phyloP scores from a whole-genome alignment of 2,329 filamentous ascomycete species.

The Fusarium piperis region DNA sequence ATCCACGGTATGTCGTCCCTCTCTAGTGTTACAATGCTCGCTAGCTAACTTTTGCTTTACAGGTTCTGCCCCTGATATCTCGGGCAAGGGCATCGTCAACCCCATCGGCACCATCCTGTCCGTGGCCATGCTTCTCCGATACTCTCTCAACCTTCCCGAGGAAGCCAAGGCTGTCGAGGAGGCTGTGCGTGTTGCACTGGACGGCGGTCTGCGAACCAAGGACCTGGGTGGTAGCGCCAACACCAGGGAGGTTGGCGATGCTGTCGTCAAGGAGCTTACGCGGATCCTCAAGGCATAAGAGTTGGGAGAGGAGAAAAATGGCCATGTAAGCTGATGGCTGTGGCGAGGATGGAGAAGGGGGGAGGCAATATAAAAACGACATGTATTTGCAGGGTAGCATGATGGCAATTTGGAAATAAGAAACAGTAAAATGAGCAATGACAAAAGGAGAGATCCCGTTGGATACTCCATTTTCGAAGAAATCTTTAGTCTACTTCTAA shows the following conservation, averaged over 20 bases:
- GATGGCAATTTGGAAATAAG: background rate
- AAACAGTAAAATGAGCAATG: background rate
- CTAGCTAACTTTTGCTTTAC: background rate
- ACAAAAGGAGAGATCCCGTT: background rate
- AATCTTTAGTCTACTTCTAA: background rate
- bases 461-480: background rate
- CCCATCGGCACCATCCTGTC: slow-evolving; percentile 92
- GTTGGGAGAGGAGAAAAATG: background rate
- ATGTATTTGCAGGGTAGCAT: background rate
- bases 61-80: slow-evolving; percentile 69
- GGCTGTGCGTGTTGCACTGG: slow-evolving; percentile 82
- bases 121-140: slow-evolving; percentile 94
- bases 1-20: slow-evolving; percentile 78
- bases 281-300: slow-evolving; percentile 65
- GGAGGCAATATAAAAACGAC: background rate
- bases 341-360: background rate
- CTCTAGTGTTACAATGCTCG: background rate
- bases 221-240: slow-evolving; percentile 83
- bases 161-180: slow-evolving; percentile 84
- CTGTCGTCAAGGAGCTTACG: slow-evolving; percentile 76
- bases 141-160: slow-evolving; percentile 82
- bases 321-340: background rate
- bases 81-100: slow-evolving; percentile 87
- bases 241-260: slow-evolving; percentile 81
- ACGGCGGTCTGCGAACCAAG: slow-evolving; percentile 79